phyloP scores from a whole-genome alignment of 768 basidiomycete species.

The Sarcomyxa edulis region DNA sequence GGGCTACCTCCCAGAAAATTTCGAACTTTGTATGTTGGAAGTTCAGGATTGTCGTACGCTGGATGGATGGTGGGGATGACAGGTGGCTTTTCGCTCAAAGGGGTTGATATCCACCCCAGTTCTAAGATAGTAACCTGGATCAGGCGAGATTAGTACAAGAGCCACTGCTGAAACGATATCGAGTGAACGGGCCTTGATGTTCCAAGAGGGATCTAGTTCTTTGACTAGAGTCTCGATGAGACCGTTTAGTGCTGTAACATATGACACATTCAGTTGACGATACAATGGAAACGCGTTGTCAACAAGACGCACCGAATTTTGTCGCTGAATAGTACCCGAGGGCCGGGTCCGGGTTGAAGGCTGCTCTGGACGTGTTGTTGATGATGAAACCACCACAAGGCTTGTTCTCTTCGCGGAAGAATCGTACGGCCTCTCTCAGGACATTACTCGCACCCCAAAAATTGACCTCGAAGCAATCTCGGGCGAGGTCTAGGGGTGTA shows the following conservation, averaged over 20 bases:
- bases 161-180: no score
- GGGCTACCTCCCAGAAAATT: not conserved
- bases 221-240: conserved; percentile 24
- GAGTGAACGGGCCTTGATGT: no score
- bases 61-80: conserved; percentile 1
- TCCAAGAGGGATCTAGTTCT: conserved; percentile 36
- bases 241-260: conserved; percentile 20
- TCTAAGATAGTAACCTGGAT: not conserved
- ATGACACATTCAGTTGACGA: not conserved
- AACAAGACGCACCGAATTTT: not conserved
- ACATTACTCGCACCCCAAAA: conserved; percentile 33
- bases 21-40: not conserved
- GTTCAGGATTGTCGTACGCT: conserved; percentile 1
- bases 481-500: conserved; percentile 25
- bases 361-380: conserved; percentile 19
- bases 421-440: conserved; percentile 21
- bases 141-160: no score
- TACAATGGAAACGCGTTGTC: no score
- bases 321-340: not conserved
- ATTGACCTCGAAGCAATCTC: conserved; percentile 29
- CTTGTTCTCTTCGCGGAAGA: conserved; percentile 30
- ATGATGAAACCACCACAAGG: conserved; percentile 26
- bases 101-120: not conserved
- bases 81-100: not conserved
- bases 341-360: not conserved